Percentiles rank a stretch among this genome's conserved stretches.
Evolutionary conservation across 140 eudicot species (phyloP).

Genomic region (Oenanthe javanica): DNA sequence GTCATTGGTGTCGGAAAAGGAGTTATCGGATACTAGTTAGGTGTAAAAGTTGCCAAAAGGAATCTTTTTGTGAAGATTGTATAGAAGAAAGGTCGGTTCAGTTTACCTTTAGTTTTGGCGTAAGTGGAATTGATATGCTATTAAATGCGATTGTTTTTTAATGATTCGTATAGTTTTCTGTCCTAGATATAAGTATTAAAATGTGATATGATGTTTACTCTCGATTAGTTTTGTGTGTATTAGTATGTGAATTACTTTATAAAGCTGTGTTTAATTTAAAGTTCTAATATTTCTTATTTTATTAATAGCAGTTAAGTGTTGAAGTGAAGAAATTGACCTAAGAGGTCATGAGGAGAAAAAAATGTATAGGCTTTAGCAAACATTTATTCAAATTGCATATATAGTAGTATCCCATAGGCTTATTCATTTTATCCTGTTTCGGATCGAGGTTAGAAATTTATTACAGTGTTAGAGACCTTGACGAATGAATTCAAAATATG

Average conservation of each 20-base stretch:
- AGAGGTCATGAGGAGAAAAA: not conserved
- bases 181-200: not conserved
- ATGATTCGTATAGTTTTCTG: not conserved
- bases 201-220: not conserved
- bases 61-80: constrained; percentile 71
- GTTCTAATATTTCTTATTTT: not conserved
- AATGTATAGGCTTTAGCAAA: not conserved
- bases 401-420: not conserved
- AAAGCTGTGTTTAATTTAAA: not conserved
- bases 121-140: not conserved
- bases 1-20: constrained; percentile 89
- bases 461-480: not conserved
- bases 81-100: constrained; percentile 55
- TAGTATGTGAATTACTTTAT: not conserved
- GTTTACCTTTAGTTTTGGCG: not conserved
- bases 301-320: not conserved
- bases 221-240: not conserved
- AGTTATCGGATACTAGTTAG: constrained; percentile 47
- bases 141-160: not conserved
- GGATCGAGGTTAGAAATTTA: not conserved
- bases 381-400: not conserved
- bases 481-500: not conserved
- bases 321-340: not conserved
- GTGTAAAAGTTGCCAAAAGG: constrained; percentile 73
- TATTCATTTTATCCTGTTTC: not conserved